phyloP scores from a whole-genome alignment of 2,329 filamentous ascomycete species.

The Aphanocladium album region DNA sequence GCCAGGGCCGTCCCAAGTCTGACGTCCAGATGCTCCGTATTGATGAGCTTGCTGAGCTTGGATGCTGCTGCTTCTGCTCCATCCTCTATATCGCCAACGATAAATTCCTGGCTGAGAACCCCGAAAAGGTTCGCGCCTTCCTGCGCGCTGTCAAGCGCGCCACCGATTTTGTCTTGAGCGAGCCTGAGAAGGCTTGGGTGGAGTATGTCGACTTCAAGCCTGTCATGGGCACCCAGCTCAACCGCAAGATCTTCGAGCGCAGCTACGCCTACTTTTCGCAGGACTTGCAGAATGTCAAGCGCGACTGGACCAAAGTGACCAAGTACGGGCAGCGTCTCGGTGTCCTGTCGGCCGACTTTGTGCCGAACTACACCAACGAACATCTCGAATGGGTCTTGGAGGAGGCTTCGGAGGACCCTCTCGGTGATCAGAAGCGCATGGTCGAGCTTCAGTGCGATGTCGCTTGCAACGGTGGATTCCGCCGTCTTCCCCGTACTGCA shows the following conservation, averaged over 20 bases:
- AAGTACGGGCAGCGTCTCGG: conserved; percentile 69
- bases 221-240: conserved; percentile 60
- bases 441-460: conserved; percentile 62
- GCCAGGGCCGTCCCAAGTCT: conserved; percentile 55
- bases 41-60: conserved; percentile 72
- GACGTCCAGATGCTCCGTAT: conserved; percentile 79
- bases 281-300: conserved; percentile 67
- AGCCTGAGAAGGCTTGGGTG: conserved; percentile 58
- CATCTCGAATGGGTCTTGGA: conserved; percentile 63
- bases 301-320: conserved; percentile 76
- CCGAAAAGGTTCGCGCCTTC: conserved; percentile 62
- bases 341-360: conserved; percentile 58
- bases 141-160: conserved; percentile 69
- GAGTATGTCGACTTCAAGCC: conserved; percentile 71
- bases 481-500: conserved; percentile 33
- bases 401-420: conserved; percentile 60
- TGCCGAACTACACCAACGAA: conserved; percentile 70
- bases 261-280: conserved; percentile 72
- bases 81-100: conserved; percentile 80
- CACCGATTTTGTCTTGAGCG: conserved; percentile 64
- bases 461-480: conserved; percentile 60
- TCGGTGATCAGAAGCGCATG: conserved; percentile 72
- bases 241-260: conserved; percentile 75
- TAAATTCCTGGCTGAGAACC: conserved; percentile 59
- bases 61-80: conserved; percentile 80